A percentile compares a stretch with the other conserved stretches of the same genome.
Evolutionary conservation across 192 early-diverging fungal species (phyloP).

Genomic region (Backusella circina): DNA sequence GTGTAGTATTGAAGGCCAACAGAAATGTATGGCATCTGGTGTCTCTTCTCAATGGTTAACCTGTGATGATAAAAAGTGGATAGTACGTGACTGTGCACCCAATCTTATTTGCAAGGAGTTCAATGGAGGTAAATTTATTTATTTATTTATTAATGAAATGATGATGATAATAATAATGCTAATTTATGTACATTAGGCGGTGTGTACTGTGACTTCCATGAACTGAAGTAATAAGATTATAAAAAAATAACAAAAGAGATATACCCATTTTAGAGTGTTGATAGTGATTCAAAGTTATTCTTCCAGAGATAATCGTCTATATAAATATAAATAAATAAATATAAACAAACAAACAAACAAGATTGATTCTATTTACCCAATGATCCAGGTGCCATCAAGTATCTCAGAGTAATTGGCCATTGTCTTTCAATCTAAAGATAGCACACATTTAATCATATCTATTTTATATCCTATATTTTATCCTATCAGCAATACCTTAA

Average conservation of each 20-base stretch:
- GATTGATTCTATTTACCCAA: not conserved
- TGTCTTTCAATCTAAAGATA: not conserved
- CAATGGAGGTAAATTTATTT: not conserved
- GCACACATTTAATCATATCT: not conserved
- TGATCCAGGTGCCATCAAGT: not conserved
- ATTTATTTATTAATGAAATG: not conserved
- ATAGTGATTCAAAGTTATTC: not conserved
- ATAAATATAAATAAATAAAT: not conserved
- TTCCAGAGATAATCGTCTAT: not conserved
- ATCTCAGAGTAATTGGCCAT: not conserved
- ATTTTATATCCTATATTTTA: no score
- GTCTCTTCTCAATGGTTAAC: conserved; percentile 6
- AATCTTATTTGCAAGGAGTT: conserved; percentile 6
- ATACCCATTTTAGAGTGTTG: not conserved
- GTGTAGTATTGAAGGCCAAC: not conserved
- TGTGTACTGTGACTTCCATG: not conserved
- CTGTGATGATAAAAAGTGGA: conserved; percentile 10
- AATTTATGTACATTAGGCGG: not conserved
- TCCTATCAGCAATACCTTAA: not conserved
- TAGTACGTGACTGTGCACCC: conserved; percentile 3
- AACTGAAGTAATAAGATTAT: not conserved
- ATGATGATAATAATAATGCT: not conserved
- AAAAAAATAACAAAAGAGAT: not conserved
- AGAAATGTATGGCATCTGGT: not conserved
- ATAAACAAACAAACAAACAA: not conserved